Base-by-base conservation (phyloP, 257 asterid genomes). In the Gynochthodes officinalis region DNA sequence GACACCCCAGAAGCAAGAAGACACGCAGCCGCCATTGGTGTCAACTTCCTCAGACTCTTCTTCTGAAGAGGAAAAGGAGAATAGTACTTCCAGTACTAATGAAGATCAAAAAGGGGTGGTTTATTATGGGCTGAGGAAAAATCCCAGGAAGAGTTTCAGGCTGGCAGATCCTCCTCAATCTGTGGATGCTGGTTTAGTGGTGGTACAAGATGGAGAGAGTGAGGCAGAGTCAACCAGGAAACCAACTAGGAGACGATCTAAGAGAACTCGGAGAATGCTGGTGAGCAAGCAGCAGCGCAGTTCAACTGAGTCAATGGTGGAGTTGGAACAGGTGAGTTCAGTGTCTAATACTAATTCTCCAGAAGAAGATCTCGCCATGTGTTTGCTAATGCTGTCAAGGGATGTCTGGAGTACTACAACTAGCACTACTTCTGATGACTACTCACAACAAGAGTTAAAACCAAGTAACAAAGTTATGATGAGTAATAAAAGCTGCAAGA, bases 321-420 rank as follows among this genome's bases (percentile, higher is more conserved):
- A 74, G 72, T 37, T 76, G 42, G 83, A 64, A 52, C 75, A 69
- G 75, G 71, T 44, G 72, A 82, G 83, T 71, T 75, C 81, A 27
- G 73, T 77, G 7, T 81, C 86, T 8, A 79, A 79, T n/a, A 66
- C 74, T 71, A 35, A 25, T 21, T 74, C 82, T 0, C 64, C 75
- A 4, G 91, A 85, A 19, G 85, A 86, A 37, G 91, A 86, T 21
- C 87, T 85, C 25, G 96, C 96, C 42, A 21, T 76, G 82, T 86
- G 90, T 52, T 61, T 90, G 75, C 64, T 90, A 65, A 88, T 85
- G 96, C 87, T 90, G 18, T 90, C 96, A 5, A 85, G 77, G 59
- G 92, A 85, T 77, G 84, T 75, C 25, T 78, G 91, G 89, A 65
- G 23, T 12, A 40, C 32, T 18, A 42, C 52, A 4, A 23, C 2